These are phyloP conservation scores for Leptoxyphium fumago DNA, from an alignment of 2,329 filamentous ascomycete genomes.

Conservation along the genomic window DNA sequence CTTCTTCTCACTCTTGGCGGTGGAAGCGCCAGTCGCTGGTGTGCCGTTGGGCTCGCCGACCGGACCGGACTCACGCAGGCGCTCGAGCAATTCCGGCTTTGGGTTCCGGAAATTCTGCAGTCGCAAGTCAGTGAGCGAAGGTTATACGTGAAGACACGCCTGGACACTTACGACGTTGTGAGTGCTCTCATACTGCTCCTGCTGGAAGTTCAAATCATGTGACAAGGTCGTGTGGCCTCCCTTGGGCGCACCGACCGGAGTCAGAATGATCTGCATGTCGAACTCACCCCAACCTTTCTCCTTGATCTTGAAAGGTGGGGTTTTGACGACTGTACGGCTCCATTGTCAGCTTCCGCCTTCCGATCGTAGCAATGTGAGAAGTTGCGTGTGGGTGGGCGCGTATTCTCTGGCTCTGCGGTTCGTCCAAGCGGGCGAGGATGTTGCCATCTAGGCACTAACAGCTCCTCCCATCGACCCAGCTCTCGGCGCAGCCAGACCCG, in stretches of 20 bases:
- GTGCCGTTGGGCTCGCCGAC: slow-evolving; percentile 46
- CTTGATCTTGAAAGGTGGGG: slow-evolving; percentile 72
- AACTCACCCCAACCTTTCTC: slow-evolving; percentile 99
- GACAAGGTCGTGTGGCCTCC: slow-evolving; percentile 61
- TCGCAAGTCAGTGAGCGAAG: neutral
- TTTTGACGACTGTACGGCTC: slow-evolving; percentile 50
- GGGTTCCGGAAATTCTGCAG: slow-evolving; percentile 74
- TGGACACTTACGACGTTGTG: slow-evolving; percentile 50
- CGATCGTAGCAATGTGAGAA: neutral
- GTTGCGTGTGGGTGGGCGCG: neutral
- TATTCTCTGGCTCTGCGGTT: neutral
- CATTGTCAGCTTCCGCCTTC: neutral
- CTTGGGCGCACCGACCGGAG: slow-evolving; percentile 58
- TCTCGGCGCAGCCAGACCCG: neutral
- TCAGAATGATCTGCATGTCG: slow-evolving; percentile 77
- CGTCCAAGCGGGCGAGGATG: too few relatives aligned
- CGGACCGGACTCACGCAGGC: slow-evolving; percentile 70
- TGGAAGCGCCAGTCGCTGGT: slow-evolving; percentile 23
- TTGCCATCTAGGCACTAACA: too few relatives aligned
- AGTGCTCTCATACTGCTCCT: slow-evolving; percentile 65
- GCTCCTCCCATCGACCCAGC: too few relatives aligned
- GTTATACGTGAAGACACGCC: too few relatives aligned
- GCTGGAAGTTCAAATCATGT: slow-evolving; percentile 87
- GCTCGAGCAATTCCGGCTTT: slow-evolving; percentile 65
- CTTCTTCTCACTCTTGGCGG: slow-evolving; percentile 59